These are phyloP conservation scores for Phalaenopsis hybrid DNA, from an alignment of 116 monocot genomes.

Conservation along the genomic window DNA sequence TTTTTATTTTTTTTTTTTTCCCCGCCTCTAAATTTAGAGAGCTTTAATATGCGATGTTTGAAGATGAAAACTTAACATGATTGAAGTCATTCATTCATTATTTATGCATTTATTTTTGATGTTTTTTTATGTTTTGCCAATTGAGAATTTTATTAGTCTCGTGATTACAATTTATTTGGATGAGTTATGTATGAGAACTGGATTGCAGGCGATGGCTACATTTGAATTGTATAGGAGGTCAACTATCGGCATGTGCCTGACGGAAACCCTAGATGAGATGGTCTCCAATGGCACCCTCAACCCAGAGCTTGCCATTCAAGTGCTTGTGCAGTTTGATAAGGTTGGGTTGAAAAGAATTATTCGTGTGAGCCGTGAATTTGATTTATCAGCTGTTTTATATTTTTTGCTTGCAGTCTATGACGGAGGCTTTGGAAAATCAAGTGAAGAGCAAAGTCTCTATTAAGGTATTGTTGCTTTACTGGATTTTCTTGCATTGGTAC, in stretches of 20 bases:
- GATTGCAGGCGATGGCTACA: slow-evolving; percentile 53
- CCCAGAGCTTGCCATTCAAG: slow-evolving; percentile 82
- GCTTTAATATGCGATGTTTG: not conserved
- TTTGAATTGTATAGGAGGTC: slow-evolving; percentile 79
- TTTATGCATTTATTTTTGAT: no score
- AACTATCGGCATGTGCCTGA: slow-evolving; percentile 79
- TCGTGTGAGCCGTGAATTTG: not conserved
- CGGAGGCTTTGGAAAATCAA: slow-evolving; percentile 64
- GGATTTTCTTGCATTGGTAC: not conserved
- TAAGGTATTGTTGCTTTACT: slow-evolving; percentile 33
- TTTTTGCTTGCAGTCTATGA: slow-evolving; percentile 56
- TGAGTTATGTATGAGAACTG: not conserved
- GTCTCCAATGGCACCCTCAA: slow-evolving; percentile 65
- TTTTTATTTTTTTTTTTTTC: not conserved
- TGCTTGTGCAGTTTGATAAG: slow-evolving; percentile 83
- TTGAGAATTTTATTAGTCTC: not conserved
- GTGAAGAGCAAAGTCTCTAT: slow-evolving; percentile 80
- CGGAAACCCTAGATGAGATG: slow-evolving; percentile 80
- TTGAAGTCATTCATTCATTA: not conserved
- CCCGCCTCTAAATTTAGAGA: not conserved
- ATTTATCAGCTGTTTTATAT: not conserved
- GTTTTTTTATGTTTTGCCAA: no score
- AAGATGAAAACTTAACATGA: not conserved
- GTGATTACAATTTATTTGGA: not conserved
- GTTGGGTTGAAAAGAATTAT: slow-evolving; percentile 18